Evolutionary conservation across 1,139 yeast genomes (phyloP), one percentile per base, ranked within the genome.

Genomic region (Arxiozyma heterogenica): DNA sequence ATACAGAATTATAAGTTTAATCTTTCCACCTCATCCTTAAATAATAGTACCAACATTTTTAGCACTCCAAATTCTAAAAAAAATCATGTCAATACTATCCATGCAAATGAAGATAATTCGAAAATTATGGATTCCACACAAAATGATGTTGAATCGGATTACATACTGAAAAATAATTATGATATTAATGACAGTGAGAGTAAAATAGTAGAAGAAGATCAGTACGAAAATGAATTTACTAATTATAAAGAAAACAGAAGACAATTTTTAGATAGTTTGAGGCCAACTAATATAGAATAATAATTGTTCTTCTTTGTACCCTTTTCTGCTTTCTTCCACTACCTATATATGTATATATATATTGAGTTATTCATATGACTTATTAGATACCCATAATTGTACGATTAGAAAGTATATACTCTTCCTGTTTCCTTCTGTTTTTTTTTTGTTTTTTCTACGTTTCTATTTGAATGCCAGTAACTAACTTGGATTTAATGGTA

Each of bases 151-250:
- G 64, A 59, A 27, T 43, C 41, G 17, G 42, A 43, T 21, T 42
- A 49, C 43, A 41, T 34, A 20, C 47, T 71, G 54, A 68, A 67
- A 54, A 71, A 70, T 58, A 71, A 71, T 57, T 70, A 71, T 54
- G 64, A 71, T 47, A 53, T 65, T 11, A 57, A 57, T n/a, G 67
- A 69, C 48, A 59, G 63, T 4, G 55, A 59, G 4, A 55, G 59
- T 44, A 72, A 68, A 53, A 71, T 72, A n/a, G 65, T 67, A 20
- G 75, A 72, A 53, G 75, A 72, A 53, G 75, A 72, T 58, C 75
- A 72, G 54, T 72, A 72, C 53, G 75, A 71, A 58, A 72, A 72
- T 55, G 75, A 72, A 54, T 72, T 70, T 50, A 71, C 75, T 1
- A 71, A 72, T 53, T 72, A 72, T 55, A 60, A 69, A 12, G 72